Conservation (phyloP, 1,284 basidiomycete species). For the Wolfiporia cocos region DNA sequence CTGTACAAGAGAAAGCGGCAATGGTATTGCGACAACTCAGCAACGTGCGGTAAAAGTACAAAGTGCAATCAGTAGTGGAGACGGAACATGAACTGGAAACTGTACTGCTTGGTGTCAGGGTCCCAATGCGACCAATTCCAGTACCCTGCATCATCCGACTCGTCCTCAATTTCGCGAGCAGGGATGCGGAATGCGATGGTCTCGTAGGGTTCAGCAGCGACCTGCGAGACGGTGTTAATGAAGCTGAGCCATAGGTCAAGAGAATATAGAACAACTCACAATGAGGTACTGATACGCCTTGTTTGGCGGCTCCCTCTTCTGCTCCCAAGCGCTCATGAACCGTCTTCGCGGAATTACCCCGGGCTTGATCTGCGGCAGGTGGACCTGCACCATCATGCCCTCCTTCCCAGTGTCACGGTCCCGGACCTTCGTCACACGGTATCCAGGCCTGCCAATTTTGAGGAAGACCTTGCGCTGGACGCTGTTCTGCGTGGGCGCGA, state of each 20-base stretch:
- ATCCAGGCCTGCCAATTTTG: conserved; percentile 96
- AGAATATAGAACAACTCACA: conserved; percentile 53
- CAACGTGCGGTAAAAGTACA: too few species aligned
- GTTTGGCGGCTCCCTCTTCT: conserved; percentile 92
- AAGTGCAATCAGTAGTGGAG: conserved; percentile 42
- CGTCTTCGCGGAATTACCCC: conserved; percentile 83
- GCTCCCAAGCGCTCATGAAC: conserved; percentile 99
- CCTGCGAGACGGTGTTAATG: conserved; percentile 39
- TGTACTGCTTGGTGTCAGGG: conserved; percentile 92
- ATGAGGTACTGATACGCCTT: conserved; percentile 97
- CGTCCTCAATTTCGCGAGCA: conserved; percentile 94
- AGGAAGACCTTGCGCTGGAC: conserved; percentile 92
- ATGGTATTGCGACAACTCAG: too few species aligned
- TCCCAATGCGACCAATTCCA: conserved; percentile 99
- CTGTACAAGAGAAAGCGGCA: too few species aligned
- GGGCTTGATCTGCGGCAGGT: conserved; percentile 90
- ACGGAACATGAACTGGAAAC: conserved; percentile 92
- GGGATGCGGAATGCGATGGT: conserved; percentile 98
- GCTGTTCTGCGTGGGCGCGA: conserved; percentile 69
- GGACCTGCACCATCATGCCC: conserved; percentile 96
- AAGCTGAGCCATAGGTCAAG: too few species aligned
- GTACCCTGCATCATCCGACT: conserved; percentile 83
- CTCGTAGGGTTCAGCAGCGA: conserved; percentile 98
- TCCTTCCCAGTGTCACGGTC: conserved; percentile 76
- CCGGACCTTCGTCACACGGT: conserved; percentile 86